A percentile compares a stretch with the other conserved stretches of the same genome.
Conservation (phyloP, 768 basidiomycete genomes). For the Punctularia strigosozonata region DNA sequence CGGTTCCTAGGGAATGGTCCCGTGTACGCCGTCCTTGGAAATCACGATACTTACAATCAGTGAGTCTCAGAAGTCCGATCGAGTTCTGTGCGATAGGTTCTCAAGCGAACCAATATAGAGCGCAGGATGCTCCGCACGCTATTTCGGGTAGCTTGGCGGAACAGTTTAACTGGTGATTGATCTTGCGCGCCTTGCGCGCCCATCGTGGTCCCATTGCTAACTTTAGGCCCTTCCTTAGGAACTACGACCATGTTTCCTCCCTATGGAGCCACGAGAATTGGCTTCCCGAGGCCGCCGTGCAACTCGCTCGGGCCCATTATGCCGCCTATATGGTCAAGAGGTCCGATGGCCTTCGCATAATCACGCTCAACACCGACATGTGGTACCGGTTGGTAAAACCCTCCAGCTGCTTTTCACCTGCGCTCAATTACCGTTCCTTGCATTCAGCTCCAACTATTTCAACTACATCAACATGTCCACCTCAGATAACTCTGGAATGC, state of each 20-base stretch:
- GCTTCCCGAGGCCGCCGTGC: conserved; percentile 46
- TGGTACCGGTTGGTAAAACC: too few species aligned
- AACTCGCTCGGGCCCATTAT: conserved; percentile 55
- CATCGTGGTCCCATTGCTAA: too few species aligned
- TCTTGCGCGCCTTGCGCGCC: not conserved
- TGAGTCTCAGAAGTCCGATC: conserved; percentile 19
- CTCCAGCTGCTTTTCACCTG: too few species aligned
- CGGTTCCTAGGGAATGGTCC: conserved; percentile 50
- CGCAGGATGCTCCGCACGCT: conserved; percentile 49
- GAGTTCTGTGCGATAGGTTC: not conserved
- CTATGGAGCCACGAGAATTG: conserved; percentile 66
- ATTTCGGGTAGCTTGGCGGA: conserved; percentile 40
- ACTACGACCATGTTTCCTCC: conserved; percentile 62
- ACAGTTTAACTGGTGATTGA: conserved; percentile 53
- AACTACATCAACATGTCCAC: conserved; percentile 66
- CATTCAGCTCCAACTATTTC: conserved; percentile 61
- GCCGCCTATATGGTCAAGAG: conserved; percentile 62
- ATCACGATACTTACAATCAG: conserved; percentile 68
- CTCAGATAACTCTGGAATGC: conserved; percentile 63
- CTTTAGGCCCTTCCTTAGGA: conserved; percentile 28
- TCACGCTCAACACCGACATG: conserved; percentile 67
- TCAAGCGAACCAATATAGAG: conserved; percentile 21
- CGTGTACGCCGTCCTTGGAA: conserved; percentile 67
- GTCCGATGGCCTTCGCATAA: conserved; percentile 53
- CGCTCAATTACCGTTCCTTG: too few species aligned